These are phyloP conservation scores for Amyloporia xantha DNA, from an alignment of 768 basidiomycete genomes.

Conservation along the genomic window DNA sequence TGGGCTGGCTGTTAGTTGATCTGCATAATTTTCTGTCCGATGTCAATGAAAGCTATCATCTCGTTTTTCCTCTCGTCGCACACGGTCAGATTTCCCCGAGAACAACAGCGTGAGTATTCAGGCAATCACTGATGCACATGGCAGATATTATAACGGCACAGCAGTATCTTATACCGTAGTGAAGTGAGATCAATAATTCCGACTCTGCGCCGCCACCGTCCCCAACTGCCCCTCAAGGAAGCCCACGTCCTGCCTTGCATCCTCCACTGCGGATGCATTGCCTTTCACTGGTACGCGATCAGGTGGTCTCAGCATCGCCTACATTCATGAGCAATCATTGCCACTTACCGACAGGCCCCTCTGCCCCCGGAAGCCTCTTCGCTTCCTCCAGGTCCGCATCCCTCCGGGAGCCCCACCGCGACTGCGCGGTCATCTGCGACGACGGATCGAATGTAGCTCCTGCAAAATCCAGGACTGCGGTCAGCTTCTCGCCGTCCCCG, in stretches of 20 bases:
- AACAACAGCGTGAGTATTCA: no score
- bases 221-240: conserved; percentile 1
- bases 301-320: neutral
- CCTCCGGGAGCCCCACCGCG: neutral
- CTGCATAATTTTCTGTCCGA: no score
- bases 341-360: neutral
- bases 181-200: neutral
- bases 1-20: neutral
- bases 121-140: no score
- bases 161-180: neutral
- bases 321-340: neutral
- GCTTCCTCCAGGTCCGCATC: conserved; percentile 3
- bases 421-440: conserved; percentile 6
- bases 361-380: neutral
- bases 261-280: neutral
- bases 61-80: no score
- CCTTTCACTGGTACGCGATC: neutral
- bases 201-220: neutral
- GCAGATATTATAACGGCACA: no score
- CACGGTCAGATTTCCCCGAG: no score
- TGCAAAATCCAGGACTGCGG: neutral
- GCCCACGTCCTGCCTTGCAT: conserved; percentile 4
- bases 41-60: no score
- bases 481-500: neutral
- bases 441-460: conserved; percentile 3